Evolutionary conservation across 2,329 filamentous ascomycete species (phyloP).

Genomic region (Fusarium buharicum): DNA sequence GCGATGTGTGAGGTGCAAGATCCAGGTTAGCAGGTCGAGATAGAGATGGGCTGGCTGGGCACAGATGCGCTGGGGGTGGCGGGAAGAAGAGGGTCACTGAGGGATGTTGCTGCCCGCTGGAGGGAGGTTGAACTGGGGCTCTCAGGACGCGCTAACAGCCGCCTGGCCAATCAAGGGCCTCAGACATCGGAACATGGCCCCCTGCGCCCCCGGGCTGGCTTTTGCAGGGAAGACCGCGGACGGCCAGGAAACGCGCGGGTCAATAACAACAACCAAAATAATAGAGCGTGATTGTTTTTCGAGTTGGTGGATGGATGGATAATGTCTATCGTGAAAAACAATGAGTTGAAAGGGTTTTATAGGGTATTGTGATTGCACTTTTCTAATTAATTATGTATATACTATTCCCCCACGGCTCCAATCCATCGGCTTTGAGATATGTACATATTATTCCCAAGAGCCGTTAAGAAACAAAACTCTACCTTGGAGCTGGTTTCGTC

Average conservation of each 20-base stretch:
- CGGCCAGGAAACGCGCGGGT: constrained; percentile 47
- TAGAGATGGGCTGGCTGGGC: constrained; percentile 28
- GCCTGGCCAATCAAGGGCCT: constrained; percentile 36
- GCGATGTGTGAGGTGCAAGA: constrained; percentile 37
- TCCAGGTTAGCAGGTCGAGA: constrained; percentile 38
- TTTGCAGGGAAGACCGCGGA: constrained; percentile 38
- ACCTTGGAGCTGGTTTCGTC: constrained; percentile 2
- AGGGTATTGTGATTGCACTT: neutral
- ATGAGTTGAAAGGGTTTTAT: neutral
- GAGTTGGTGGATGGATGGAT: constrained; percentile 4
- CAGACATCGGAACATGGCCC: constrained; percentile 15
- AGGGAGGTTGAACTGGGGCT: constrained; percentile 46
- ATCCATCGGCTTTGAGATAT: neutral
- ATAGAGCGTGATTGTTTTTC: constrained; percentile 32
- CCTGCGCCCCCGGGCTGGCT: constrained; percentile 26
- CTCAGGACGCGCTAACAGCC: constrained; percentile 40
- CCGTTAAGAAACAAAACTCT: constrained; percentile 15
- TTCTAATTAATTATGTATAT: neutral
- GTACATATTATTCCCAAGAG: neutral
- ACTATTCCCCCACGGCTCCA: neutral
- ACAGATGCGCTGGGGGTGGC: constrained; percentile 41
- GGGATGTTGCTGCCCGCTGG: constrained; percentile 43
- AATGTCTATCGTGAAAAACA: constrained; percentile 13
- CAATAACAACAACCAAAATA: constrained; percentile 48
- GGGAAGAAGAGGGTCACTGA: constrained; percentile 43